phyloP scores from a whole-genome alignment of 352 stramenopile genomes.

The Pythium dissotocum region DNA sequence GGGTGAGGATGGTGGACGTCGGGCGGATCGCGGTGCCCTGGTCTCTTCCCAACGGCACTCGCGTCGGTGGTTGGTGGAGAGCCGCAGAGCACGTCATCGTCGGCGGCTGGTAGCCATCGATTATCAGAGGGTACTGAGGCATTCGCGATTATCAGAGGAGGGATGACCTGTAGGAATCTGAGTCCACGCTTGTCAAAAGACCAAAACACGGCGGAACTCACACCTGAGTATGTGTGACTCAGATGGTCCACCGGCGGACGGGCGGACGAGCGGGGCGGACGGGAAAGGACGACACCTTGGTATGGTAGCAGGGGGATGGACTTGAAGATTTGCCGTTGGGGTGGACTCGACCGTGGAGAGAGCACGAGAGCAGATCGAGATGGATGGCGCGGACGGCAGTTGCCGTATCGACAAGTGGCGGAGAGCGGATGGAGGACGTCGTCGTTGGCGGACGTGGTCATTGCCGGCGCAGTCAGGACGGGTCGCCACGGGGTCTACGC shows the following conservation, averaged over 20 bases:
- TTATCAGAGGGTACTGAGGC: conserved; percentile 6
- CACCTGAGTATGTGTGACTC: background rate
- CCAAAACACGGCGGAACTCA: background rate
- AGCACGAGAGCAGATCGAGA: too few species aligned
- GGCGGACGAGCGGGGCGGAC: background rate
- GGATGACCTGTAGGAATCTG: background rate
- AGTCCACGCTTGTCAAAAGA: background rate
- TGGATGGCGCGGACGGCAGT: too few species aligned
- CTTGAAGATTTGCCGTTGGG: too few species aligned
- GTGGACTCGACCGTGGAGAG: too few species aligned
- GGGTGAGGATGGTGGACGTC: conserved; percentile 25
- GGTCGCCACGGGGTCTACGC: too few species aligned
- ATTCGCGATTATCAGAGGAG: background rate
- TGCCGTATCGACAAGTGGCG: too few species aligned
- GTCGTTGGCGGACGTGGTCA: too few species aligned
- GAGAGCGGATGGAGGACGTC: too few species aligned
- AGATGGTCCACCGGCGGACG: background rate
- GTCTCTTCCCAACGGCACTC: background rate
- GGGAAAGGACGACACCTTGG: background rate
- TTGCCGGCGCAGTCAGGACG: too few species aligned
- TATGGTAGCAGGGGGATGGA: too few species aligned
- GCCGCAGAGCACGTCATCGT: conserved; percentile 1
- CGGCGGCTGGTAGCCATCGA: conserved; percentile 2
- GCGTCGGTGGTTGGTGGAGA: conserved; percentile 25
- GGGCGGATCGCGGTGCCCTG: background rate